Base-by-base conservation (phyloP, 1,284 basidiomycete genomes). In the Boletus smithii region DNA sequence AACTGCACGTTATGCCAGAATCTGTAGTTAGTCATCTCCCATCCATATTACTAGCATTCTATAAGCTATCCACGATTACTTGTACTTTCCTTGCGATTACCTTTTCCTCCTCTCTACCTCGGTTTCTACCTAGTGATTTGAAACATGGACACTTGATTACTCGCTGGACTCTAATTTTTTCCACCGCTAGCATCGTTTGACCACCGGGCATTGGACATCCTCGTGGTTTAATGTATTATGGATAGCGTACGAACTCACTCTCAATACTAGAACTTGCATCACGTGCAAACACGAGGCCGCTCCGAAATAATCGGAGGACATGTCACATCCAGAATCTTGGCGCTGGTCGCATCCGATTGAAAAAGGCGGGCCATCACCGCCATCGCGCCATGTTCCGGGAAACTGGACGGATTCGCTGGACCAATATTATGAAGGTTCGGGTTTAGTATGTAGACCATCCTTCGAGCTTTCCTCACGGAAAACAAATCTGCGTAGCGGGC, bases 1-100 rank as follows among this genome's bases (percentile, higher is more conserved):
- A 70, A 77, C 54, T 89, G 86, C 73, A 69, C 75, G 42, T 70
- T 89, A 60, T 89, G 86, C 68, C 73, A 82, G 66, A 79, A 66
- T 69, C 70, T 87, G 65, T 88, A 79, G 80, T 62, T 24, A 27
- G 49, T 27, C 53, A 61, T 66, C 49, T 63, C 44, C 41, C 24
- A 44, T 52, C 34, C 63, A 62, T 52, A 61, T 60, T 38, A 57
- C 41, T 42, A 42, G 50, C 61, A 66, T 47, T 46, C 50, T 51
- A 55, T 67, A 65, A 53, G 44, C 50, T 67, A 68, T 50, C 40
- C 51, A 51, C 58, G 43, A 55, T 42, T 62, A 66, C 52, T 53
- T 66, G 60, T 66, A 67, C 37, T 54, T 46, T 39, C 39, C n/a
- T 48, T 53, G 41, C 22, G 41, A 30, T 34, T 41, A 8, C 20